Conservation (phyloP, 805 yeast genomes). For the Sugiyamaella smithiae region DNA sequence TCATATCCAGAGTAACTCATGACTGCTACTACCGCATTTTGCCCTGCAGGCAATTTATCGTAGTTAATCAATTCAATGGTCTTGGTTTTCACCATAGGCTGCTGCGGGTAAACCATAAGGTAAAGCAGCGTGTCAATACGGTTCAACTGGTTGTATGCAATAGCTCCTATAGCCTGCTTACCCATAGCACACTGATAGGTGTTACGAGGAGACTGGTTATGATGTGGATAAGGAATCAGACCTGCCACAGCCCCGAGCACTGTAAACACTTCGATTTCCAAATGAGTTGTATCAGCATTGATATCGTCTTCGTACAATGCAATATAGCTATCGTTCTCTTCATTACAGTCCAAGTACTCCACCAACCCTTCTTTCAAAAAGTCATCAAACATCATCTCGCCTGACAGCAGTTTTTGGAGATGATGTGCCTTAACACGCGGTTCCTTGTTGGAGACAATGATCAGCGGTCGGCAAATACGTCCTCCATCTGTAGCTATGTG, state of each 20-base stretch:
- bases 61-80: conserved; percentile 94
- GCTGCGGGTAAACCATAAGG: conserved; percentile 98
- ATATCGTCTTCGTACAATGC: conserved; percentile 80
- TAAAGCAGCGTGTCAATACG: conserved; percentile 92
- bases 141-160: conserved; percentile 93
- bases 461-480: conserved; percentile 93
- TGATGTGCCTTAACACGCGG: conserved; percentile 74
- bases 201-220: conserved; percentile 88
- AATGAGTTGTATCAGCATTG: conserved; percentile 64
- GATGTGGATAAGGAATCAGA: conserved; percentile 87
- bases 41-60: conserved; percentile 97
- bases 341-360: conserved; percentile 95
- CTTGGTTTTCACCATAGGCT: conserved; percentile 97
- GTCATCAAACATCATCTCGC: conserved; percentile 85
- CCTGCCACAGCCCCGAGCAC: conserved; percentile 92
- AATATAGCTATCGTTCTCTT: conserved; percentile 90
- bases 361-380: conserved; percentile 82
- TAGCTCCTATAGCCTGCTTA: conserved; percentile 99
- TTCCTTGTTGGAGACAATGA: conserved; percentile 72
- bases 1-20: conserved; percentile 99
- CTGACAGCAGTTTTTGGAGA: conserved; percentile 56
- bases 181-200: conserved; percentile 96
- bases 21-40: conserved; percentile 97
- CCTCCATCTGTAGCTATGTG: conserved; percentile 99
- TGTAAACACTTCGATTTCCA: conserved; percentile 95